Base-by-base conservation (phyloP, 345 rosid species). In the Moringa oleifera region DNA sequence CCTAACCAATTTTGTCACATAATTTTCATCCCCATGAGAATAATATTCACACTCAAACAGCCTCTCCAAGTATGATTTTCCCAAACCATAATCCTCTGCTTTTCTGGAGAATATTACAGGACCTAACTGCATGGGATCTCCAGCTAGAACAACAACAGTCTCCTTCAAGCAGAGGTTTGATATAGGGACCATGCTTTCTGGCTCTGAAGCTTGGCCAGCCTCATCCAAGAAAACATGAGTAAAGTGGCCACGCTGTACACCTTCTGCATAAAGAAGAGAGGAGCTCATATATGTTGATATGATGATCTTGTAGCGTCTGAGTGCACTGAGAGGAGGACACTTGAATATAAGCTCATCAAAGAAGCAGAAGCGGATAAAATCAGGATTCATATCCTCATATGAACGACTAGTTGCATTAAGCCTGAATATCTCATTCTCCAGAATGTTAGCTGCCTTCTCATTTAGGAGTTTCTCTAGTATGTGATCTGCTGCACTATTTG, bases 171-270 rank as follows among this genome's bases (percentile, higher is more conserved):
- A 81, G 65, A 86, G 77, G 65, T 75, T 74, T 11, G 97, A 75
- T 37, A 93, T 49, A 12, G 97, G 82, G 56, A 93, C 67, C 96
- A 90, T 81, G 77, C 79, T 93, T 73, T 93, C 97, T 47, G 99
- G 96, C 71, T 93, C 99, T 51, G 99, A 93, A 58, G 95, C 96
- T 78, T 93, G 97, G 63, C 96, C 97, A 59, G 99, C 96, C 75
- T 93, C 97, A 64, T 93, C 97, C 71, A 90, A 74, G 79, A 90
- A 86, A 47, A 93, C 77, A 75, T 93, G 97, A 72, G 99, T 80
- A 89, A 93, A 93, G 61, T 93, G 89, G 20, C 96, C 91, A 22
- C 63, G 82, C 10, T 58, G n/a, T 60, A 93, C 69, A 55, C 86
- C 89, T 80, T 90, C 99, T n/a, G 89, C 83, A 53, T 72, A 65